phyloP scores from a whole-genome alignment of 2,329 filamentous ascomycete species.

The Botrytis byssoidea region DNA sequence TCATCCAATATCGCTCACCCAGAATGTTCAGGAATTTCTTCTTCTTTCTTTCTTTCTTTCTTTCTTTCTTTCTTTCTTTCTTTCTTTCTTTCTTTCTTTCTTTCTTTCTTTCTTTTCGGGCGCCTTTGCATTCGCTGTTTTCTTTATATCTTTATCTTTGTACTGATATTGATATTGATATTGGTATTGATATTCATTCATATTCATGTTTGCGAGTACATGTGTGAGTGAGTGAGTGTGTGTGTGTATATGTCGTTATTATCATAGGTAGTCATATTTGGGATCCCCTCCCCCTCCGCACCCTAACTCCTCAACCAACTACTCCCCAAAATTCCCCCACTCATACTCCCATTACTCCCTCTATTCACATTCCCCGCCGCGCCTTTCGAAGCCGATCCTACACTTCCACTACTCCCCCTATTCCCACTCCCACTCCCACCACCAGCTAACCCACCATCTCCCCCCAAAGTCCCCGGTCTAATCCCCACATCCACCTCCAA shows the following conservation, averaged over 20 bases:
- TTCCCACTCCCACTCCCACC: constrained; percentile 49
- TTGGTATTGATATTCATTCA: not conserved
- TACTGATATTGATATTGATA: not conserved
- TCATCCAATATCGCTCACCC: no score
- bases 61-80: no score
- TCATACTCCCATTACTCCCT: constrained; percentile 47
- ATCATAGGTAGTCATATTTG: not conserved
- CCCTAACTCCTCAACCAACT: constrained; percentile 54
- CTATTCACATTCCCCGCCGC: not conserved
- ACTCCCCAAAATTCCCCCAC: constrained; percentile 38
- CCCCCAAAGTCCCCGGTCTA: constrained; percentile 45
- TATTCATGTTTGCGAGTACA: not conserved
- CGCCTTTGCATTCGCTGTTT: not conserved
- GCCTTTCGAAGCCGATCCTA: not conserved
- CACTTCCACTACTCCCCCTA: constrained; percentile 40
- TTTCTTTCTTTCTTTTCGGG: not conserved
- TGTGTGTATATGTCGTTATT: not conserved
- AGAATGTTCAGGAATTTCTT: not conserved
- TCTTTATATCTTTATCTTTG: not conserved
- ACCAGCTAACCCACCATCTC: constrained; percentile 45
- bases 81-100: no score
- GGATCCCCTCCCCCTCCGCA: no score
- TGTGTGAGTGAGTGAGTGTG: not conserved
- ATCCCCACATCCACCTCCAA: constrained; percentile 5
- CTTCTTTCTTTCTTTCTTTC: no score